Base-by-base conservation (phyloP, 768 basidiomycete species). In the Psilocybe azurescens region DNA sequence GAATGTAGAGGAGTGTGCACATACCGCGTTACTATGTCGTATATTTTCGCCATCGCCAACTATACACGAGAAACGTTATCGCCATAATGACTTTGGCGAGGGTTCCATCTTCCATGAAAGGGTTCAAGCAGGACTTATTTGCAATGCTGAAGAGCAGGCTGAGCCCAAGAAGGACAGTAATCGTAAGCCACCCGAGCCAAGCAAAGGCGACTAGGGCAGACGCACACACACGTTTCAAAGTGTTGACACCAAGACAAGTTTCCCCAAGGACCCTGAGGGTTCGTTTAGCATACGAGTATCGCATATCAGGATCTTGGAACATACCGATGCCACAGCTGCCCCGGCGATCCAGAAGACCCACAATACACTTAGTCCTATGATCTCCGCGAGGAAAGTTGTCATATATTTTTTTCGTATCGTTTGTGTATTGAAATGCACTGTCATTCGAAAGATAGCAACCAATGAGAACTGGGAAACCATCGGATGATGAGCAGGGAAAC, bases 311-410 rank as follows among this genome's bases (percentile, higher is more conserved):
- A 38, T 44, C 51, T 13, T 56, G 24, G 53, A 52, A 78, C 89
- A 62, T 69, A 91, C 91, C 0, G 86, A 86, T 1, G 90, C 83
- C 47, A 89, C 75, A 10, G 80, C 84, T 20, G 87, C 84, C 13
- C 91, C 91, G 20, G 88, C 78, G 6, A 93, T 79, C 88, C 88
- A 91, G 69, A 93, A 83, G 46, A 90, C 61, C 83, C 88, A 92
- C 51, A 93, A 78, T n/a, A 88, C 54, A 30, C 79, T 78, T 7
- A 93, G 82, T 0, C 84, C 87, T 7, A 86, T 72, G 8, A 88
- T 77, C 70, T 91, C 91, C n/a, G 76, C 83, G 3, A 77, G 74
- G 75, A 90, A 91, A 4, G 81, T 84, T 49, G 82, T 84, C 33
- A 89, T 73, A 59, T 80, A 79, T 44, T 85, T 24, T n/a, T 80